Conservation (phyloP, 768 basidiomycete species). For the Leccinum pellstonianum region DNA sequence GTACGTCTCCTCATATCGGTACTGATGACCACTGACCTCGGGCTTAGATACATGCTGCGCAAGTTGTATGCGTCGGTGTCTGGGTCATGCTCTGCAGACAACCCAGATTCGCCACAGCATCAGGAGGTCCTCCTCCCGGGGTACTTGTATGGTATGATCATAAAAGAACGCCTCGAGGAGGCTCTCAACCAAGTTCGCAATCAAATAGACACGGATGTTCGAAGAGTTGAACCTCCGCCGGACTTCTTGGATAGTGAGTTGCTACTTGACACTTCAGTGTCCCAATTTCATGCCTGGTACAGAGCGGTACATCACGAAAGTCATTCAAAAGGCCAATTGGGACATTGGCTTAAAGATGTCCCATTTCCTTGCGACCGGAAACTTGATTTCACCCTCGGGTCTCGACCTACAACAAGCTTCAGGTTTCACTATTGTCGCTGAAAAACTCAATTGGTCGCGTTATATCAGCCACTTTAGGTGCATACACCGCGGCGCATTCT, state of each 20-base stretch:
- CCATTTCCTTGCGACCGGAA: slow-evolving; percentile 97
- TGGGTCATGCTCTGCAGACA: slow-evolving; percentile 86
- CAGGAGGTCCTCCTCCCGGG: slow-evolving; percentile 97
- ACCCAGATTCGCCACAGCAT: slow-evolving; percentile 98
- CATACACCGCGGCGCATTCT: slow-evolving; percentile 99
- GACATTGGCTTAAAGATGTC: slow-evolving; percentile 88
- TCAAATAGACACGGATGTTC: slow-evolving; percentile 70
- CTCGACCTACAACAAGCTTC: slow-evolving; percentile 96
- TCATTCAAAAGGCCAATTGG: slow-evolving; percentile 76
- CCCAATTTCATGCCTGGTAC: slow-evolving; percentile 6
- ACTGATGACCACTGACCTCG: slow-evolving; percentile 8
- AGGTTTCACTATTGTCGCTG: slow-evolving; percentile 98
- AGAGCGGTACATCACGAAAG: slow-evolving; percentile 83
- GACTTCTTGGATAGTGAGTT: slow-evolving; percentile 86
- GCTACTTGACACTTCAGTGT: not conserved
- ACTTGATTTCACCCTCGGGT: slow-evolving; percentile 90
- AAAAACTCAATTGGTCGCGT: slow-evolving; percentile 98
- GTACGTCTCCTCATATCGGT: slow-evolving; percentile 40
- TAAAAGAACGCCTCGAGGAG: slow-evolving; percentile 96
- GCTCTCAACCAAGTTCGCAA: slow-evolving; percentile 69
- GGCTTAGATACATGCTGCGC: slow-evolving; percentile 87
- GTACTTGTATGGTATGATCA: slow-evolving; percentile 90
- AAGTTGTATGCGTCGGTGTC: slow-evolving; percentile 93
- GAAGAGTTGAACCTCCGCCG: slow-evolving; percentile 68
- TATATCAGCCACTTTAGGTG: slow-evolving; percentile 98